phyloP scores from a whole-genome alignment of 345 rosid genomes.

The Sisymbrium altissimum region DNA sequence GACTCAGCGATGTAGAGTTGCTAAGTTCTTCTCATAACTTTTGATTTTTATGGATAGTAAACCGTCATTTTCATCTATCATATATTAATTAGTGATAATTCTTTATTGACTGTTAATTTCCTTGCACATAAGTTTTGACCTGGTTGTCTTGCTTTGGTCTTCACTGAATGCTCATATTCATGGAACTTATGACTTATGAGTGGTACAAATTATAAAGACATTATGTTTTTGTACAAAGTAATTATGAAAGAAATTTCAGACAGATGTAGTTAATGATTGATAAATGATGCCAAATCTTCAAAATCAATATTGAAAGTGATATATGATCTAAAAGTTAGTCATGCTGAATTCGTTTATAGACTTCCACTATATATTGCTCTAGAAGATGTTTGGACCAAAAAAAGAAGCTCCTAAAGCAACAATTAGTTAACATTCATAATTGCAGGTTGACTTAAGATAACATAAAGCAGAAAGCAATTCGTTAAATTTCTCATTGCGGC shows the following conservation, averaged over 20 bases:
- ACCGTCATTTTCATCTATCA: too few relatives aligned
- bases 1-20: too few relatives aligned
- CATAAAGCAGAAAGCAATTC: neutral
- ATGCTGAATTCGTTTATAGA: conserved; percentile 13
- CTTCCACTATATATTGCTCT: neutral
- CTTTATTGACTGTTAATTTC: too few relatives aligned
- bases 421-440: conserved; percentile 8
- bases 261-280: conserved; percentile 7
- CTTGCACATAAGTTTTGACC: too few relatives aligned
- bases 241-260: neutral
- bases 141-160: too few relatives aligned
- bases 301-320: conserved; percentile 11
- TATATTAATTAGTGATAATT: too few relatives aligned
- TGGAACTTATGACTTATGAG: neutral
- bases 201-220: neutral
- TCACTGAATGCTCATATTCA: too few relatives aligned
- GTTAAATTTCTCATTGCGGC: neutral
- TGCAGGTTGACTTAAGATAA: neutral
- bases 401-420: conserved; percentile 3
- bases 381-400: conserved; percentile 17
- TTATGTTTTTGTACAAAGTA: neutral
- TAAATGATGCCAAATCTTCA: neutral
- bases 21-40: too few relatives aligned
- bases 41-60: too few relatives aligned
- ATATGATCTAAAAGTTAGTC: conserved; percentile 14